Conservation (phyloP, 345 rosid genomes). For the Pugionium cornutum region DNA sequence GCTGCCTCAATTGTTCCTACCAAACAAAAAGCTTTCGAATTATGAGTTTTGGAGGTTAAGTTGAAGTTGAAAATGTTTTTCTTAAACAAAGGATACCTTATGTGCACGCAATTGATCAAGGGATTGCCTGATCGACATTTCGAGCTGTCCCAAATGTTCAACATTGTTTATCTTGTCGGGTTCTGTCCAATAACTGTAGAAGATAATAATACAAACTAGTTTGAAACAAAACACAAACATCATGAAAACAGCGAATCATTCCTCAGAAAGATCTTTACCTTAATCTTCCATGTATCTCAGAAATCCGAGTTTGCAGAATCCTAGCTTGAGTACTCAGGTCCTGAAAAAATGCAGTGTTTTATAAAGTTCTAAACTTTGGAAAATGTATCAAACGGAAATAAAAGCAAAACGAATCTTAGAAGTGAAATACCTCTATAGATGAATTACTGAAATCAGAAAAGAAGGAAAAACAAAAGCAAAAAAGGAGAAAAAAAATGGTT, state of each 20-base stretch:
- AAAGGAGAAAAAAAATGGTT: conserved; percentile 7
- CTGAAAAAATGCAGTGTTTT: conserved; percentile 42
- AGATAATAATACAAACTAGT: conserved; percentile 11
- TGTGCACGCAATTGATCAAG: conserved; percentile 55
- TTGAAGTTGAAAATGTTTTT: background rate
- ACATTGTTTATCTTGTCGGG: conserved; percentile 56
- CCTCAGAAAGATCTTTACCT: conserved; percentile 49
- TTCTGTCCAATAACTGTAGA: conserved; percentile 65
- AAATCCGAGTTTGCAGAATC: conserved; percentile 56
- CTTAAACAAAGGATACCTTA: conserved; percentile 44
- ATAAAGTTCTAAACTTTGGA: conserved; percentile 19
- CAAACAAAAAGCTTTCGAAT: background rate
- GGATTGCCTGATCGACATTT: conserved; percentile 57
- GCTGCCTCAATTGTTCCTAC: conserved; percentile 43
- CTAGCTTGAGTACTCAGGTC: conserved; percentile 61
- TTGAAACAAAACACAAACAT: conserved; percentile 3
- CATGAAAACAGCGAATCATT: conserved; percentile 9
- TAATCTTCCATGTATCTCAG: conserved; percentile 68
- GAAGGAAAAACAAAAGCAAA: conserved; percentile 18
- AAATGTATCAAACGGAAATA: conserved; percentile 11
- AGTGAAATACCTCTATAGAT: conserved; percentile 62
- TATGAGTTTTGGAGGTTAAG: background rate
- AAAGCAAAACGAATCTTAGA: background rate
- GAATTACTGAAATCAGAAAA: conserved; percentile 57
- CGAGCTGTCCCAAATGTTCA: conserved; percentile 63